phyloP scores from a whole-genome alignment of 331 rosid genomes.

The Acacia pycnantha region DNA sequence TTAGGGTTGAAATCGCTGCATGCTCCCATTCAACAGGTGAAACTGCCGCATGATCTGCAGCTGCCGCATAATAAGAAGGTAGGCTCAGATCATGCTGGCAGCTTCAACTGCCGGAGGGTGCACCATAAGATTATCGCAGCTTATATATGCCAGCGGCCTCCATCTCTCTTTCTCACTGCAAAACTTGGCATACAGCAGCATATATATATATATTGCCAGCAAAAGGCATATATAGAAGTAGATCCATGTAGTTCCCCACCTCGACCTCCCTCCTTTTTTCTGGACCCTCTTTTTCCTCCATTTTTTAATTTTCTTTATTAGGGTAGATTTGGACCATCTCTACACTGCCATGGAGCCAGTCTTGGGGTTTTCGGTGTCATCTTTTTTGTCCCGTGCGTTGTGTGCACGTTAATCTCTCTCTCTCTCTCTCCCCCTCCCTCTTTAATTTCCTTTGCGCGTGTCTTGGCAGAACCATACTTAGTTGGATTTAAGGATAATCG shows the following conservation, averaged over 20 bases:
- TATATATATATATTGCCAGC: not conserved
- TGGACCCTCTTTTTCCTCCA: not conserved
- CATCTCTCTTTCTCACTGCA: not conserved
- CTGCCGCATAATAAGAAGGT: conserved; percentile 13
- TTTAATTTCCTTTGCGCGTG: not conserved
- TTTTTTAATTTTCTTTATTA: not conserved
- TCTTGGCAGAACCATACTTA: not conserved
- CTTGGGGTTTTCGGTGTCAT: not conserved
- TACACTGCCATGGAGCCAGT: not conserved
- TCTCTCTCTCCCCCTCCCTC: not conserved
- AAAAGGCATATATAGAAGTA: not conserved
- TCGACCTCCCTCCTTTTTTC: not conserved
- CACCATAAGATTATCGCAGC: not conserved
- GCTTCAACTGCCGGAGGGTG: conserved; percentile 19
- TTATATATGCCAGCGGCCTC: too few species aligned
- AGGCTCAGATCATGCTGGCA: conserved; percentile 57
- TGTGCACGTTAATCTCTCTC: not conserved
- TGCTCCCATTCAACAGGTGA: conserved; percentile 61
- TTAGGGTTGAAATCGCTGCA: conserved; percentile 27
- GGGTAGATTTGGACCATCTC: conserved; percentile 3
- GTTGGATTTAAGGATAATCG: not conserved
- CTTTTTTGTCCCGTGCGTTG: not conserved
- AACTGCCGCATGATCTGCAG: conserved; percentile 63
- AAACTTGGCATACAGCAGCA: too few species aligned
- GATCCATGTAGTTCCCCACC: not conserved